Evolutionary conservation across 495 filamentous ascomycete genomes (phyloP).

Genomic region (Hypoxylon crocopeplum): DNA sequence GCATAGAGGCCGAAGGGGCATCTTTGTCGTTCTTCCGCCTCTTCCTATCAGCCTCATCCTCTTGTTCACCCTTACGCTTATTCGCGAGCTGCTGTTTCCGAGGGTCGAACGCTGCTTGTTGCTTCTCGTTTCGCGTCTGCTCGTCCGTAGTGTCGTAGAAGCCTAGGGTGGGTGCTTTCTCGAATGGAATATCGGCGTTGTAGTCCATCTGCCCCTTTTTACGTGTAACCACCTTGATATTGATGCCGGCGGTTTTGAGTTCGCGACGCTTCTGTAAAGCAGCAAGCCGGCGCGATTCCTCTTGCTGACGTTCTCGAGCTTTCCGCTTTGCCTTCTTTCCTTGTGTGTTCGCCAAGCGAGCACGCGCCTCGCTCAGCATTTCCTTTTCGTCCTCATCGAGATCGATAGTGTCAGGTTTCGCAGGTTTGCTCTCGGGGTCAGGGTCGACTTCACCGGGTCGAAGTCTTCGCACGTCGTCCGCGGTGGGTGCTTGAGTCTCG

Average conservation of each 20-base stretch:
- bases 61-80: slow-evolving; percentile 90
- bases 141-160: slow-evolving; percentile 95
- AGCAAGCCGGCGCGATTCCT: slow-evolving; percentile 89
- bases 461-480: slow-evolving; percentile 89
- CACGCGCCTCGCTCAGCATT: slow-evolving; percentile 97
- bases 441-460: slow-evolving; percentile 94
- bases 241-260: slow-evolving; percentile 96
- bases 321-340: slow-evolving; percentile 99
- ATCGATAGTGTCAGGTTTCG: slow-evolving; percentile 96
- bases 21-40: slow-evolving; percentile 86
- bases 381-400: slow-evolving; percentile 99
- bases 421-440: slow-evolving; percentile 94
- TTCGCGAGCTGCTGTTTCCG: slow-evolving; percentile 94
- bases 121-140: slow-evolving; percentile 77
- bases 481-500: slow-evolving; percentile 85
- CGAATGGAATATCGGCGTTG: slow-evolving; percentile 97
- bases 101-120: slow-evolving; percentile 89
- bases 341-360: slow-evolving; percentile 94
- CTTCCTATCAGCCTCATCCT: slow-evolving; percentile 83
- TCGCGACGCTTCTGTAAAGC: slow-evolving; percentile 94
- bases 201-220: slow-evolving; percentile 99
- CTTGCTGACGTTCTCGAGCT: slow-evolving; percentile 91
- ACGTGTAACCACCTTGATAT: slow-evolving; percentile 91
- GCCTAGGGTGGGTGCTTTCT: slow-evolving; percentile 86
- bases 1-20: slow-evolving; percentile 72